Evolutionary conservation across 192 early-diverging fungal species (phyloP).

Genomic region (Backusella mclennaniae): DNA sequence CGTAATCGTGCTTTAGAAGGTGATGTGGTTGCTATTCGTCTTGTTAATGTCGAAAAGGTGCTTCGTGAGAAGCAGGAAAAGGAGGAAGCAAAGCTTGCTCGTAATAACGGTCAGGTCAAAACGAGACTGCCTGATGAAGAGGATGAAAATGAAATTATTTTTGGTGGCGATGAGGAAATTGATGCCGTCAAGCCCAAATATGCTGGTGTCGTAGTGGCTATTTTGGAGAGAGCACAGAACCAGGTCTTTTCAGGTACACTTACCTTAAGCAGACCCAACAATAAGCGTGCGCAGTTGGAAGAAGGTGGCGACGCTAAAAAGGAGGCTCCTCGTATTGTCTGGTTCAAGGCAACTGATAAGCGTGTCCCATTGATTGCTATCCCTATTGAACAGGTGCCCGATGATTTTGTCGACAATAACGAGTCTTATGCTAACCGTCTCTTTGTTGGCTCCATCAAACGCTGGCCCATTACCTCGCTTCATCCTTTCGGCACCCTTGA

Average conservation of each 20-base stretch:
- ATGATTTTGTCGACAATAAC: slow-evolving; percentile 68
- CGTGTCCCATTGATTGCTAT: slow-evolving; percentile 76
- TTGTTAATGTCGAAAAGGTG: slow-evolving; percentile 69
- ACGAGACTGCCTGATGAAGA: slow-evolving; percentile 53
- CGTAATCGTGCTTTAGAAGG: slow-evolving; percentile 88
- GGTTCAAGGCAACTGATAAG: slow-evolving; percentile 85
- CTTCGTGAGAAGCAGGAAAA: slow-evolving; percentile 54
- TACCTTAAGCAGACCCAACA: slow-evolving; percentile 42
- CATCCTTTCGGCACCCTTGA: slow-evolving; percentile 76
- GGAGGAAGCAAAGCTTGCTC: slow-evolving; percentile 54
- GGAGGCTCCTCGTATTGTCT: slow-evolving; percentile 60
- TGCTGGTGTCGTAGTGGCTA: slow-evolving; percentile 55
- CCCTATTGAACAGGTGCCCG: slow-evolving; percentile 68
- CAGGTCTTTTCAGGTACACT: slow-evolving; percentile 58
- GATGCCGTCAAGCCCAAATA: slow-evolving; percentile 58
- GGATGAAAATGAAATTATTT: slow-evolving; percentile 47
- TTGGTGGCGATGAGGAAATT: slow-evolving; percentile 51
- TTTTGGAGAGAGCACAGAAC: slow-evolving; percentile 54
- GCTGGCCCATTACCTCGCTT: slow-evolving; percentile 68
- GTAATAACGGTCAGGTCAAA: slow-evolving; percentile 43
- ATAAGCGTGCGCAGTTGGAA: slow-evolving; percentile 39
- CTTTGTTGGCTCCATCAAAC: slow-evolving; percentile 62
- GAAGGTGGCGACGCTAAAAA: slow-evolving; percentile 43
- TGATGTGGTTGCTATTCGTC: slow-evolving; percentile 74
- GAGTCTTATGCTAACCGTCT: slow-evolving; percentile 53